phyloP scores from a whole-genome alignment of 2,329 filamentous ascomycete species.

The Beauveria brongniartii region DNA sequence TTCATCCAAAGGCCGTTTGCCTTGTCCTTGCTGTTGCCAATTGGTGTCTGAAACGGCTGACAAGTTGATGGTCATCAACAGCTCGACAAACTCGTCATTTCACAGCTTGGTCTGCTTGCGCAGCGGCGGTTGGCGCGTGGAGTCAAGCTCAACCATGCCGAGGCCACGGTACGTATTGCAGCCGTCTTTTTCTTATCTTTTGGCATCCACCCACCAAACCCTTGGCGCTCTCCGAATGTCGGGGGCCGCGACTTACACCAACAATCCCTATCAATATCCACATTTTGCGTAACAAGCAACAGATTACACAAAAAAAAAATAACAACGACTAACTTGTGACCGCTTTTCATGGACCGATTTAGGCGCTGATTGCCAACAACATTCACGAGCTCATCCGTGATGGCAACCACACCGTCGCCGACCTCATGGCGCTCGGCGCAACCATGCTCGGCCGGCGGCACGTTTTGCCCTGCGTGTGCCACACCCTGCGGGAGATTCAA shows the following conservation, averaged over 20 bases:
- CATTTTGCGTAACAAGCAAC: neutral
- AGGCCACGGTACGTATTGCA: conserved; percentile 58
- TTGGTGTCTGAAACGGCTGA: neutral
- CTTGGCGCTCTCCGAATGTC: conserved; percentile 3
- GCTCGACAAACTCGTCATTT: conserved; percentile 94
- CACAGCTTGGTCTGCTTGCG: conserved; percentile 78
- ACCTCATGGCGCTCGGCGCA: conserved; percentile 85
- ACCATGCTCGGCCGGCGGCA: conserved; percentile 92
- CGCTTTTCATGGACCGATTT: neutral
- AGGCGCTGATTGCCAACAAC: conserved; percentile 79
- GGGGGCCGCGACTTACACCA: neutral
- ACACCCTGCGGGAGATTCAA: conserved; percentile 75
- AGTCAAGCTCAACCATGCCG: conserved; percentile 80
- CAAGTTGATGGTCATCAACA: conserved; percentile 27
- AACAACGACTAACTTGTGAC: conserved; percentile 6
- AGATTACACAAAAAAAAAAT: neutral
- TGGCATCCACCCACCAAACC: neutral
- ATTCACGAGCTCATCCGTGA: conserved; percentile 96
- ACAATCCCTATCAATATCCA: neutral
- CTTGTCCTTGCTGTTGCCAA: neutral
- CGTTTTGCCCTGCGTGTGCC: conserved; percentile 73
- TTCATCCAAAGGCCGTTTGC: neutral
- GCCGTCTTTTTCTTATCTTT: neutral
- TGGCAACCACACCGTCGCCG: conserved; percentile 84
- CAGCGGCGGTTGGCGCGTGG: conserved; percentile 83